Evolutionary conservation across 2,329 filamentous ascomycete genomes (phyloP), one percentile per base, ranked within the genome.

Genomic region (Xylaria sp.): DNA sequence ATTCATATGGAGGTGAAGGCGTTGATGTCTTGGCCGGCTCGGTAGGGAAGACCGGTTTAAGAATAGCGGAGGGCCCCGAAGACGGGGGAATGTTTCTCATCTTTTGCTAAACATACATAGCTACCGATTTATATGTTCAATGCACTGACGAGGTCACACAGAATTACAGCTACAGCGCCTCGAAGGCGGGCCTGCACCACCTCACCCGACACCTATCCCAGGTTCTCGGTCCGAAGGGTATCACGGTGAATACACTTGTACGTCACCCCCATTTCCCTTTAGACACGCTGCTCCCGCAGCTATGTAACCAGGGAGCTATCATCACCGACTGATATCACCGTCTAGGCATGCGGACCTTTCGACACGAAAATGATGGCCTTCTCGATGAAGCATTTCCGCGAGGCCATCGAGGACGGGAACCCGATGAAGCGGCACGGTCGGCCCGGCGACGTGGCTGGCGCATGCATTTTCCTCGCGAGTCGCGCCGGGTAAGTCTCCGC

Each of bases 381-480:
- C 23, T 88, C 87, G 79, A 80, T 92, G 68, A 84, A 88, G 69
- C 80, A 83, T 40, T 85, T 85, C 66, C 82, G 85, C 57, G 86
- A 87, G 4, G 78, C 78, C 6, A 90, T 92, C 72, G 83, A 84
- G 66, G 81, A 79, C 0, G 85, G 85, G 3, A 89, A 91, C 68
- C 92, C 92, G 10, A 76, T 93, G 72, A 86, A 87, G 0, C 82
- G 92, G 37, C 91, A 93, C 73, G 92, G 92, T 0, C 85, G 81
- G 21, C 86, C 90, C 0, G 81, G 90, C 76, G 92, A 94, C 78
- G 89, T 92, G 3, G 91, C 91, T 0, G 91, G 91, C 0, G 85
- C 91, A 12, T 92, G 91, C 77, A 79, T 94, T 65, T 94, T 91
- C 79, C 79, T 94, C 76, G 84, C 86, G 47, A 91, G 90, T 74